phyloP scores from a whole-genome alignment of 2,329 filamentous ascomycete species.

The Fusarium sp. region DNA sequence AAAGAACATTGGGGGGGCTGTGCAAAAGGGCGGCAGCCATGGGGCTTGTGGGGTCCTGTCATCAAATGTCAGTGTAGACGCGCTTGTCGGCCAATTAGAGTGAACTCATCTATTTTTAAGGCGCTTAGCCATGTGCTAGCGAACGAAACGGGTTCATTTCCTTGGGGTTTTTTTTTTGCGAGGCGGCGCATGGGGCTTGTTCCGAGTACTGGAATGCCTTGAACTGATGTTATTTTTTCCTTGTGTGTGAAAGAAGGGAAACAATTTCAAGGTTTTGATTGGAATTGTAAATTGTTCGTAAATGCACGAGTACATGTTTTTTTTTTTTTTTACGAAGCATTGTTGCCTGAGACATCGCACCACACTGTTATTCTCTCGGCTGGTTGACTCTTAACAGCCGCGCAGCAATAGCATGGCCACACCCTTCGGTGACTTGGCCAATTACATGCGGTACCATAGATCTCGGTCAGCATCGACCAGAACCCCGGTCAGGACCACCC shows the following conservation, averaged over 20 bases:
- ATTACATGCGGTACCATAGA: constrained; percentile 37
- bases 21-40: constrained; percentile 23
- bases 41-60: constrained; percentile 16
- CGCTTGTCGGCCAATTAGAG: constrained; percentile 36
- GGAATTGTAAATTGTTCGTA: not conserved
- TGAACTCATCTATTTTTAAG: constrained; percentile 39
- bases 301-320: not conserved
- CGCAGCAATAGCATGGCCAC: not conserved
- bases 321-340: not conserved
- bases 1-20: constrained; percentile 21
- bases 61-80: constrained; percentile 21
- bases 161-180: constrained; percentile 4
- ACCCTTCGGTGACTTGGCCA: constrained; percentile 20
- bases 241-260: constrained; percentile 5
- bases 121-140: constrained; percentile 34
- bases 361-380: not conserved
- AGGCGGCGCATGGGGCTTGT: constrained; percentile 24
- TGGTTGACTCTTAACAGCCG: not conserved
- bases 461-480: constrained; percentile 36
- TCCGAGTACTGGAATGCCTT: constrained; percentile 12
- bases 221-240: constrained; percentile 8
- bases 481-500: constrained; percentile 21
- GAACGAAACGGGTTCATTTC: not conserved
- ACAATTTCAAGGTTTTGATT: not conserved
- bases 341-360: not conserved